These are phyloP conservation scores for Powellomyces hirtus DNA, from an alignment of 192 early-diverging fungal species.

Conservation along the genomic window DNA sequence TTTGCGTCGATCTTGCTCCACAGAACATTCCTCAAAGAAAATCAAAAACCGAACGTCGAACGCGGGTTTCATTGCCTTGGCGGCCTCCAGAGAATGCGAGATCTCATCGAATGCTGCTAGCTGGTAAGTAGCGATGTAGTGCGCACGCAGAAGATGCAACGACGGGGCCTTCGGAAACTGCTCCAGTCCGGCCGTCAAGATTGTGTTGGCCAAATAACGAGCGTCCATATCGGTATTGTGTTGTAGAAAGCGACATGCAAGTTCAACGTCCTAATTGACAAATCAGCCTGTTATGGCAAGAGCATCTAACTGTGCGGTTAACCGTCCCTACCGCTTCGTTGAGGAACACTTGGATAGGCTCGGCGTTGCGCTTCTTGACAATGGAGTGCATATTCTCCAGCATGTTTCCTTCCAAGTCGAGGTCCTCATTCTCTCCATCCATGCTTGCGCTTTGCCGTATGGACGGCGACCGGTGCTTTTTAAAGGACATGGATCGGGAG, in stretches of 20 bases:
- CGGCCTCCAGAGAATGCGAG: neutral
- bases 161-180: slow-evolving; percentile 20
- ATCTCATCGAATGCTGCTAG: slow-evolving; percentile 6
- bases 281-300: neutral
- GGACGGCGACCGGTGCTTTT: neutral
- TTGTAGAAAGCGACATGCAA: slow-evolving; percentile 27
- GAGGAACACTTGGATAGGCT: neutral
- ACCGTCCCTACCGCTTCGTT: neutral
- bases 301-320: too few species aligned
- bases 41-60: slow-evolving; percentile 21
- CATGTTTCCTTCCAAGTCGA: neutral
- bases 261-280: slow-evolving; percentile 14
- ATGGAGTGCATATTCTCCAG: neutral
- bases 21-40: slow-evolving; percentile 21
- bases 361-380: slow-evolving; percentile 5
- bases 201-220: slow-evolving; percentile 5
- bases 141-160: slow-evolving; percentile 12
- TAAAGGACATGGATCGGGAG: neutral
- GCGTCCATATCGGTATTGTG: slow-evolving; percentile 7
- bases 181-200: slow-evolving; percentile 12
- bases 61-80: slow-evolving; percentile 25
- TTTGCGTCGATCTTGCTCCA: slow-evolving; percentile 22
- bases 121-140: slow-evolving; percentile 17
- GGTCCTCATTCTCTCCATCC: neutral
- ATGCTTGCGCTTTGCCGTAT: neutral